Evolutionary conservation across 164 flowering plant species (phyloP), one percentile per base, ranked within the genome.

Genomic region (Hamamelis virginiana): DNA sequence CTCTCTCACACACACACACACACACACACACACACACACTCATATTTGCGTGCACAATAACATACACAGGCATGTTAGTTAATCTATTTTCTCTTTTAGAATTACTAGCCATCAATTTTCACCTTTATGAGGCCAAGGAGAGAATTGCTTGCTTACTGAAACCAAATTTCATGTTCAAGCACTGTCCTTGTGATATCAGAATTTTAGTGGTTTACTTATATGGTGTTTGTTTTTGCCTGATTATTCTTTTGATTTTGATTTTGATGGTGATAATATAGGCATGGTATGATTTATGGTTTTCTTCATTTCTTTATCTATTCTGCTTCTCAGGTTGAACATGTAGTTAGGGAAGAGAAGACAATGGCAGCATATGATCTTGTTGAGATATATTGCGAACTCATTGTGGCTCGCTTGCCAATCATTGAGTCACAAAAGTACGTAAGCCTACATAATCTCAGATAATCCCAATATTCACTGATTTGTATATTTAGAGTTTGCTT

Each of bases 401-500:
- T 96, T 74, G 88, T 74, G 16, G 91, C 92, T 59, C 99, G 98
- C 28, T 72, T 96, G 86, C 89, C 93, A 14, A 90, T 93, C 48
- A 90, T 96, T 51, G 99, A 96, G 78, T 86, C 99, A 52, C 99
- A 96, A 52, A 96, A 96, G 99, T 96, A 86, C 45, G 97, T 80
- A 27, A 27, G 41, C 23, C 15, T 41, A 43, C 33, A 23, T 45
- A 14, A 21, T 63, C 26, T 62, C 11, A 4, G 9, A n/a, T 22
- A 43, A n/a, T 62, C 50, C 23, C 14, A 23, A 3, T n/a, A 8
- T 63, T 22, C 43, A 3, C n/a, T 45, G 66, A 23, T 47, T 47
- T 63, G 8, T 10, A 22, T 6, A 23, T 22, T 15, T 18, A 1
- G 41, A 33, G 18, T 38, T 15, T 6, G 19, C 16, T 27, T 26